Evolutionary conservation across 768 basidiomycete species (phyloP).

Genomic region (Suillus bovinus): DNA sequence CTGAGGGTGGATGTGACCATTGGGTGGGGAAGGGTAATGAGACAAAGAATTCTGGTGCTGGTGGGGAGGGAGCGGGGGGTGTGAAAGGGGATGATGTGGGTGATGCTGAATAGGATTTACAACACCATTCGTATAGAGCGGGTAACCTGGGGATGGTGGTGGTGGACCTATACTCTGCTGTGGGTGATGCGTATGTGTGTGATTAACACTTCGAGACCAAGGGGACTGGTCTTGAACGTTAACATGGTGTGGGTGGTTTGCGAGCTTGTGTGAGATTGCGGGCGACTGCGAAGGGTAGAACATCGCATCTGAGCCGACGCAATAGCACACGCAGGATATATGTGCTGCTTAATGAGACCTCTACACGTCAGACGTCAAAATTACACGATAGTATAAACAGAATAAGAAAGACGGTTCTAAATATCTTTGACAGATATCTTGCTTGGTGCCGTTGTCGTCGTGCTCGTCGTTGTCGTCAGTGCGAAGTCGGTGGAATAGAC

Average conservation of each 20-base stretch:
- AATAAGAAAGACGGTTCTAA: slow-evolving; percentile 18
- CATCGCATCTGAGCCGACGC: slow-evolving; percentile 52
- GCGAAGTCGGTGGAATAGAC: not conserved
- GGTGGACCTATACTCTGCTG: slow-evolving; percentile 57
- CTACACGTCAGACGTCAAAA: slow-evolving; percentile 4
- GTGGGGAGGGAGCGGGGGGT: slow-evolving; percentile 62
- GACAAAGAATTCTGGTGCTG: slow-evolving; percentile 80
- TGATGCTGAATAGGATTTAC: slow-evolving; percentile 64
- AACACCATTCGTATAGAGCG: slow-evolving; percentile 71
- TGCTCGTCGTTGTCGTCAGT: slow-evolving; percentile 19
- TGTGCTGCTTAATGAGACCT: not conserved
- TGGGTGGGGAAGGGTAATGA: slow-evolving; percentile 80
- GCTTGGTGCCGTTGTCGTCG: slow-evolving; percentile 12
- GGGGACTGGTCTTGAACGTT: slow-evolving; percentile 65
- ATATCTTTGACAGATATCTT: slow-evolving; percentile 18
- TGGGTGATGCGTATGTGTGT: slow-evolving; percentile 46
- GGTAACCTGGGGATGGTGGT: slow-evolving; percentile 72
- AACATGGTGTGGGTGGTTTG: slow-evolving; percentile 43
- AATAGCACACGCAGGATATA: slow-evolving; percentile 9
- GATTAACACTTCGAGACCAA: slow-evolving; percentile 49
- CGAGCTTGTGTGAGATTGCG: slow-evolving; percentile 74
- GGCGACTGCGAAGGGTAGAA: slow-evolving; percentile 87
- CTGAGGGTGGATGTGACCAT: slow-evolving; percentile 58
- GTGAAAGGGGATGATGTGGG: slow-evolving; percentile 47
- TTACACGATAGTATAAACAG: slow-evolving; percentile 2